Base-by-base conservation (phyloP, 73 alveolate genomes). In the Blepharisma stoltei region DNA sequence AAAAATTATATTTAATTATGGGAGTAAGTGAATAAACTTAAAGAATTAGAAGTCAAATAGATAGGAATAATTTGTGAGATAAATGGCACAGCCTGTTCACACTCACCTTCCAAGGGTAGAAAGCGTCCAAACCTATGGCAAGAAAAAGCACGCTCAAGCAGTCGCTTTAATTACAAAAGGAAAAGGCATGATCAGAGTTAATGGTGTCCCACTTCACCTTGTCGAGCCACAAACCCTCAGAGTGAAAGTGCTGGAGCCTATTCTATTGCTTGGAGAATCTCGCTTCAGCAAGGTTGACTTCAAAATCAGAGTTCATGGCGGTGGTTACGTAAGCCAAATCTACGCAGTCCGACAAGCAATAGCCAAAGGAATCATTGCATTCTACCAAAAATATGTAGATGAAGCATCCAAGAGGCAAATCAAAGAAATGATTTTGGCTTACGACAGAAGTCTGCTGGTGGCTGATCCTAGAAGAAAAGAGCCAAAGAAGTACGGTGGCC, bases 401-500 rank as follows among this genome's bases (percentile, higher is more conserved):
- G 98, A 92, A 84, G 94, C 89, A 70, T 37, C 85, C 49, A 92
- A 89, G 89, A 91, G 90, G 83, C 92, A 87, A 55, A 83, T 87
- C 27, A 92, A 89, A 77, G 95, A 89, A 78, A 69, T 83, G 70
- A 83, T 92, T 79, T 76, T 89, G 75, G 89, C 88, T 77, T 92
- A 92, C 84, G 98, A 92, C 84, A 89, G 91, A 83, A 86, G 78
- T 84, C 87, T 92, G 55, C 83, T 92, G 70, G 98, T 92, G 49
- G 83, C 96, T 73, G 98, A 92, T 89, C 88, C 86, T 77, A 92
- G 98, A 92, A 92, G 98, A 89, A 55, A 87, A 50, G 98, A 92
- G 78, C 96, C 98, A 46, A 92, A 92, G 94, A 89, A 92, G 84
- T 92, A 78, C 83, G 98, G 98, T n/a, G 98, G 98, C 54, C 85